phyloP scores from a whole-genome alignment of 2,329 filamentous ascomycete species.

The Rhinocladiella mackenziei region DNA sequence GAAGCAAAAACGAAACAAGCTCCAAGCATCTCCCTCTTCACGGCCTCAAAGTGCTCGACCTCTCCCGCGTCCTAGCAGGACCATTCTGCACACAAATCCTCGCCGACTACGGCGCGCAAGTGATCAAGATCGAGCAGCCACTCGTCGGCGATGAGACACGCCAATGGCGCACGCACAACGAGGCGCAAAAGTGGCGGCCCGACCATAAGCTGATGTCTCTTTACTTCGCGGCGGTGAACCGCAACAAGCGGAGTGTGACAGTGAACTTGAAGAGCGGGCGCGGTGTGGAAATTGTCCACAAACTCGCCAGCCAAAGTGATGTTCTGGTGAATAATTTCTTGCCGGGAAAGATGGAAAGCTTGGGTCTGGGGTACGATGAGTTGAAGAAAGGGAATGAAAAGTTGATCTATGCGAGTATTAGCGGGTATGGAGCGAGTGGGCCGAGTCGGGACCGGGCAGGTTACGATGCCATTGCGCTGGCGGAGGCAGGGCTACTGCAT shows the following conservation, averaged over 20 bases:
- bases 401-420: slow-evolving; percentile 43
- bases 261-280: slow-evolving; percentile 19
- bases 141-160: slow-evolving; percentile 24
- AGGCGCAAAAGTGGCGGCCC: slow-evolving; percentile 20
- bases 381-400: slow-evolving; percentile 44
- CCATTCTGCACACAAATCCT: slow-evolving; percentile 25
- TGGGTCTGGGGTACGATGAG: slow-evolving; percentile 42
- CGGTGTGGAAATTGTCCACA: slow-evolving; percentile 10
- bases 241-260: slow-evolving; percentile 25
- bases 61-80: slow-evolving; percentile 26
- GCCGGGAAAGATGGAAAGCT: slow-evolving; percentile 45
- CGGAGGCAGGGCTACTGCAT: slow-evolving; percentile 26
- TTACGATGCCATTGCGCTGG: slow-evolving; percentile 27
- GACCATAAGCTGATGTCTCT: slow-evolving; percentile 35
- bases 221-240: slow-evolving; percentile 27
- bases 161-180: slow-evolving; percentile 23
- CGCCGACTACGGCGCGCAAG: slow-evolving; percentile 22
- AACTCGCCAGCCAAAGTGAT: slow-evolving; percentile 33
- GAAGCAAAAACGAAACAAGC: not conserved
- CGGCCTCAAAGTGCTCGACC: slow-evolving; percentile 24
- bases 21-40: slow-evolving; percentile 15
- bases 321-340: slow-evolving; percentile 25
- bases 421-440: slow-evolving; percentile 34
- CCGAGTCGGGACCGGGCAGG: slow-evolving; percentile 33
- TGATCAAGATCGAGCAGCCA: slow-evolving; percentile 31